A percentile compares a stretch with the other conserved stretches of the same genome.
These are phyloP conservation scores for Saksenaea vasiformis DNA, from an alignment of 371 early-diverging fungal species.

Conservation along the genomic window DNA sequence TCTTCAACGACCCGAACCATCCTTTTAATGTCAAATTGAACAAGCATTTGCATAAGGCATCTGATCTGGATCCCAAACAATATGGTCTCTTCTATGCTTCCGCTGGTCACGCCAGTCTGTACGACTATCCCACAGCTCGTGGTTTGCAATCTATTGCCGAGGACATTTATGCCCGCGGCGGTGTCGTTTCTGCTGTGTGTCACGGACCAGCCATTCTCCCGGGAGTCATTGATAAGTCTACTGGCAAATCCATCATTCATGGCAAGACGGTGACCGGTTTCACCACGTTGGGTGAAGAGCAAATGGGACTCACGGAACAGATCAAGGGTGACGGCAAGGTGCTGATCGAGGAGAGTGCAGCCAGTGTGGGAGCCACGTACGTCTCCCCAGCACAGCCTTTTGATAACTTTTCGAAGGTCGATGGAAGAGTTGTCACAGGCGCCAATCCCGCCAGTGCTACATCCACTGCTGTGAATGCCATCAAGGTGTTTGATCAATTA, in stretches of 20 bases:
- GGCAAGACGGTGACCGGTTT: slow-evolving; percentile 56
- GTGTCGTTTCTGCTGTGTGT: slow-evolving; percentile 56
- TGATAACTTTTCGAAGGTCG: slow-evolving; percentile 37
- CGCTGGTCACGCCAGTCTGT: slow-evolving; percentile 54
- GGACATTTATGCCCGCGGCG: slow-evolving; percentile 63
- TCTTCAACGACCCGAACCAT: slow-evolving; percentile 37
- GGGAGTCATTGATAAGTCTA: slow-evolving; percentile 35
- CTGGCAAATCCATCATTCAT: slow-evolving; percentile 42
- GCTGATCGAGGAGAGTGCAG: slow-evolving; percentile 40
- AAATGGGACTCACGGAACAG: slow-evolving; percentile 29
- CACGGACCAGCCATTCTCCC: slow-evolving; percentile 60
- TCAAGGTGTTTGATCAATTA: slow-evolving; percentile 35
- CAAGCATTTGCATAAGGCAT: slow-evolving; percentile 42
- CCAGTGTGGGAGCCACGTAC: slow-evolving; percentile 37
- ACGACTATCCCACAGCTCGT: slow-evolving; percentile 50
- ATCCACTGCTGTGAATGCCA: slow-evolving; percentile 50
- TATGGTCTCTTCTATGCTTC: slow-evolving; percentile 58
- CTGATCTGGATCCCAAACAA: slow-evolving; percentile 44
- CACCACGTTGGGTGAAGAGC: slow-evolving; percentile 44
- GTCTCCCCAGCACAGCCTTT: slow-evolving; percentile 45
- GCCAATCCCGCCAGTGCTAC: slow-evolving; percentile 57
- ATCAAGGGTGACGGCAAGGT: slow-evolving; percentile 40
- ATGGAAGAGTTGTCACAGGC: slow-evolving; percentile 53
- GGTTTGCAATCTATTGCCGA: slow-evolving; percentile 76
- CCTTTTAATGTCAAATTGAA: slow-evolving; percentile 46